These are phyloP conservation scores for Neurospora sp. DNA, from an alignment of 495 filamentous ascomycete species.

Conservation along the genomic window DNA sequence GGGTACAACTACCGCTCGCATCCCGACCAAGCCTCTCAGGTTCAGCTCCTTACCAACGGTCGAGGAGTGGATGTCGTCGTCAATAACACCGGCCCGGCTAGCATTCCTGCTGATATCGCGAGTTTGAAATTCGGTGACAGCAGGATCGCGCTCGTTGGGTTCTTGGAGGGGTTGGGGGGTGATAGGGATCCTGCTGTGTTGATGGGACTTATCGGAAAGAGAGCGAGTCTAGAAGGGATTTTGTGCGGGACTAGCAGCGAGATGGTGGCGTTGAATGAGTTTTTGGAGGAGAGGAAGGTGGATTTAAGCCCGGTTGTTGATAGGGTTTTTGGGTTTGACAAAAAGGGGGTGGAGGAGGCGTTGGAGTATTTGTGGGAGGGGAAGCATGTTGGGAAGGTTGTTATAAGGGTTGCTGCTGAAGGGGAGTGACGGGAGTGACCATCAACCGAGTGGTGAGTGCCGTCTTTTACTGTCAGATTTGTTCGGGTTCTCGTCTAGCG, in stretches of 20 bases:
- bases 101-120: slow-evolving; percentile 3
- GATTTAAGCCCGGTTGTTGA: background rate
- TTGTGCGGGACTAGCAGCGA: background rate
- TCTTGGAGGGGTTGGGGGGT: background rate
- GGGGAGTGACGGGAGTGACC: too few relatives aligned
- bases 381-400: slow-evolving; percentile 38
- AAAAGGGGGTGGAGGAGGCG: slow-evolving; percentile 33
- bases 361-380: slow-evolving; percentile 35
- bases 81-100: slow-evolving; percentile 7
- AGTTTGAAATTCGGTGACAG: background rate
- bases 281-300: slow-evolving; percentile 21
- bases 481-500: too few relatives aligned
- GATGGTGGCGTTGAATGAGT: slow-evolving; percentile 13
- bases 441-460: too few relatives aligned
- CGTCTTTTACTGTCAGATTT: too few relatives aligned
- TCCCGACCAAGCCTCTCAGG: slow-evolving; percentile 8
- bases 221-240: background rate
- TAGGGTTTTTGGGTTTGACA: background rate
- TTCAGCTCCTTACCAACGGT: slow-evolving; percentile 8
- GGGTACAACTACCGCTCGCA: slow-evolving; percentile 20
- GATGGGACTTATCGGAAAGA: background rate
- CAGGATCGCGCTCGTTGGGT: background rate
- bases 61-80: slow-evolving; percentile 19
- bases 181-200: background rate
- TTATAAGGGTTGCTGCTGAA: slow-evolving; percentile 25